Evolutionary conservation across 495 filamentous ascomycete species (phyloP).

Genomic region (Apodospora peruviana): DNA sequence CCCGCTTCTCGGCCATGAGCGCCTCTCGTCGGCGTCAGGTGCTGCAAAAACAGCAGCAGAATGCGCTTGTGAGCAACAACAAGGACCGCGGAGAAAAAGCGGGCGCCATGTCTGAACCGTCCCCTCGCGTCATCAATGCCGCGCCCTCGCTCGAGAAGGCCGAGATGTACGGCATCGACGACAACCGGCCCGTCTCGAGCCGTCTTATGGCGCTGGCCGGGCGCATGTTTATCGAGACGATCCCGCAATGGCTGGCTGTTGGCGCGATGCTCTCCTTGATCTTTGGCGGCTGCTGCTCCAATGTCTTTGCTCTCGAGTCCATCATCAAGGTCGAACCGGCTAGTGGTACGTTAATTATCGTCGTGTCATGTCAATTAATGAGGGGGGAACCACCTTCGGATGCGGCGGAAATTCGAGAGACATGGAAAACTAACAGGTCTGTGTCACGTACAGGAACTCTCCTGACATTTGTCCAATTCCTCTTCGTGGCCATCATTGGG

Average conservation of each 20-base stretch:
- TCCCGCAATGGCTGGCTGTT: slow-evolving; percentile 63
- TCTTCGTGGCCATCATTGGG: slow-evolving; percentile 72
- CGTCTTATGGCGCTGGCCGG: slow-evolving; percentile 49
- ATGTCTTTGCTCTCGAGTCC: slow-evolving; percentile 93
- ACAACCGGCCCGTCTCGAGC: slow-evolving; percentile 47
- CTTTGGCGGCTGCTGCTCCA: slow-evolving; percentile 96
- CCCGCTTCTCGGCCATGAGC: slow-evolving; percentile 24
- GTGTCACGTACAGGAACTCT: slow-evolving; percentile 58
- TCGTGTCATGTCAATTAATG: not conserved
- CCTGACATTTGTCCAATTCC: slow-evolving; percentile 90
- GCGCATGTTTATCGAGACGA: slow-evolving; percentile 52
- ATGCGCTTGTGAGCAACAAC: slow-evolving; percentile 21
- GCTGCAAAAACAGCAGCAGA: slow-evolving; percentile 30
- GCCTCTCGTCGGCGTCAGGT: slow-evolving; percentile 27
- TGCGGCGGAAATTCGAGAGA: not conserved
- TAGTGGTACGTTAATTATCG: slow-evolving; percentile 39
- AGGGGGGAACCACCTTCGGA: not conserved
- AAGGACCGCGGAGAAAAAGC: slow-evolving; percentile 30
- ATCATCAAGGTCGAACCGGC: slow-evolving; percentile 81
- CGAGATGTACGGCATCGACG: slow-evolving; percentile 51
- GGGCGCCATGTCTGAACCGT: slow-evolving; percentile 21
- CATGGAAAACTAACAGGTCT: not conserved
- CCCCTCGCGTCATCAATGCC: slow-evolving; percentile 49
- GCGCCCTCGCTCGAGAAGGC: slow-evolving; percentile 51
- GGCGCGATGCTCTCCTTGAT: slow-evolving; percentile 77